Base-by-base conservation (phyloP, 352 stramenopile genomes). In the Blastocystis sp. region DNA sequence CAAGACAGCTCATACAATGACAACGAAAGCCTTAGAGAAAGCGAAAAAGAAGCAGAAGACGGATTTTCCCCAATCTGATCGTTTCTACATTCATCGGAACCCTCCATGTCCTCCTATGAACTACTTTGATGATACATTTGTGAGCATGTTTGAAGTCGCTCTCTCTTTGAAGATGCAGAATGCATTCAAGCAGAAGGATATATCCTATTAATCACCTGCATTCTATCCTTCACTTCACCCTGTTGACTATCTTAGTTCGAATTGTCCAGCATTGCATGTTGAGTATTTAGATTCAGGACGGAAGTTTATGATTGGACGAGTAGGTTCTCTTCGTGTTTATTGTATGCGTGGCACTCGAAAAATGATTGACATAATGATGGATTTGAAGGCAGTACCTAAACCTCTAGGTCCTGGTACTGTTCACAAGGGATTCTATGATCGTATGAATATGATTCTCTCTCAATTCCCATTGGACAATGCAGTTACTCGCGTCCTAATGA, bases 361-460 rank as follows among this genome's bases (percentile, higher is more conserved):
- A 1, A 43, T 49, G 5, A 39, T 66, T 21, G 71, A 83, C 29
- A 49, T 83, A 27, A 27, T 83, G 0, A 42, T 54, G 49, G 71
- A 83, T 42, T 27, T 83, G 54, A 65, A 65, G 46, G 71, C 71
- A 24, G 71, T 83, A 12, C 71, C 71, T 11, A 83, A 83, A 56
- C 71, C 71, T 21, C 24, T 83, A 4, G 51, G 54, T 29, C 29
- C 51, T 35, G 71, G 71, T 16, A 46, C 46, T 12, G 71, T 83
- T 11, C 71, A 83, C 49, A 83, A 83, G 29, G 71, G 71, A 35
- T 83, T 83, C 54, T 83, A 83, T 42, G 71, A 83, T 43, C 71
- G 71, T 37, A 43, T 83, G 11, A 49, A 83, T 29, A 27, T 0
- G 19, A n/a, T 83, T 1, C n/a, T 83, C 21, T 51, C 46, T 29